phyloP scores from a whole-genome alignment of 176 grass and related monocot genomes.

The Juncus inflexus region DNA sequence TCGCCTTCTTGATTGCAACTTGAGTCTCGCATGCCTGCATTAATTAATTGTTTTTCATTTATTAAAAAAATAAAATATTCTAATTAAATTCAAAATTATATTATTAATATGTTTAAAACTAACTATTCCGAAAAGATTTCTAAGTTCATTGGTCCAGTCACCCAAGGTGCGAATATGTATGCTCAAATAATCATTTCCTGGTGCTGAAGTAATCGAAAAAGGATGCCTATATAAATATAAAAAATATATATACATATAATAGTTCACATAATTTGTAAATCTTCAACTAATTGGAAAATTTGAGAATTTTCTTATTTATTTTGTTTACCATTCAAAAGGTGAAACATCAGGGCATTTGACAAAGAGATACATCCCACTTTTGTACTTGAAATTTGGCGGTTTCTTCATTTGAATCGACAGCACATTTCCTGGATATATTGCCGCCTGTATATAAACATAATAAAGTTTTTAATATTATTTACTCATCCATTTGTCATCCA shows the following conservation, averaged over 20 bases:
- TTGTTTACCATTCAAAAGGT: slow-evolving; percentile 82
- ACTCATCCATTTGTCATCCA: background rate
- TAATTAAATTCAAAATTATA: background rate
- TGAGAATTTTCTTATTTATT: background rate
- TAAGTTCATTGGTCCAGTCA: slow-evolving; percentile 92
- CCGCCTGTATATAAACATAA: slow-evolving; percentile 51
- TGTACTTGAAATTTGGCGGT: slow-evolving; percentile 78
- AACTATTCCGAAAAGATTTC: slow-evolving; percentile 88
- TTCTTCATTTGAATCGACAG: slow-evolving; percentile 87
- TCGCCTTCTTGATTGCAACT: slow-evolving; percentile 78
- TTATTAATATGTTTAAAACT: slow-evolving; percentile 1
- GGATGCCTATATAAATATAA: slow-evolving; percentile 61
- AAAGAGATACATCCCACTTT: slow-evolving; percentile 98
- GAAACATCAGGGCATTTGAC: slow-evolving; percentile 94
- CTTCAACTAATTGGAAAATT: slow-evolving; percentile 6
- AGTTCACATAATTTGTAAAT: too few species aligned
- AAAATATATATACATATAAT: too few species aligned
- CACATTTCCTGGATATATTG: slow-evolving; percentile 96
- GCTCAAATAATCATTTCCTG: slow-evolving; percentile 84
- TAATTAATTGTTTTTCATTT: slow-evolving; percentile 12
- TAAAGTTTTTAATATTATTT: background rate
- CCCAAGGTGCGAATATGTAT: slow-evolving; percentile 93
- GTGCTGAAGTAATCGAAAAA: slow-evolving; percentile 99
- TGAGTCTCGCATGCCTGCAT: slow-evolving; percentile 75
- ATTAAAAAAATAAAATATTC: slow-evolving; percentile 3